Conservation (phyloP, 2,329 filamentous ascomycete genomes). For the Sporothrix pallida region DNA sequence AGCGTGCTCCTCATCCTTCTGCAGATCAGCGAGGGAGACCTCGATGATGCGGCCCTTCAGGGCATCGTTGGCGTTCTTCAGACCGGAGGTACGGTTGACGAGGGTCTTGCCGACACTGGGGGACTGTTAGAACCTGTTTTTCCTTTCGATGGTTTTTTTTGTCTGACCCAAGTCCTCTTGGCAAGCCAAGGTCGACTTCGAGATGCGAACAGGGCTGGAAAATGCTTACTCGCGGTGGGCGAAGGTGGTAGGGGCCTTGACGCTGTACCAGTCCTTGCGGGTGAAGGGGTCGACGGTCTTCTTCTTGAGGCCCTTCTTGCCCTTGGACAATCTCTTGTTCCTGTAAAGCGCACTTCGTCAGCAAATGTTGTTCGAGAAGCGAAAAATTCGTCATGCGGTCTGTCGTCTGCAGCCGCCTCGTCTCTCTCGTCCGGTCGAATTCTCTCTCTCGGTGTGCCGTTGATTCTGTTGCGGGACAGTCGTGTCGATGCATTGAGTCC, state of each 20-base stretch:
- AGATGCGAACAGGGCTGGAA: neutral
- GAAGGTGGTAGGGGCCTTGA: constrained; percentile 98
- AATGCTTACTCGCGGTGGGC: constrained; percentile 87
- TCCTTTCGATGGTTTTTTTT: neutral
- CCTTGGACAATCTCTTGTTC: constrained; percentile 99
- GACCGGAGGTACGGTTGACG: constrained; percentile 98
- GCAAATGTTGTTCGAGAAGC: constrained; percentile 2
- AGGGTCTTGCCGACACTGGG: constrained; percentile 98
- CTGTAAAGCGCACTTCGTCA: constrained; percentile 49
- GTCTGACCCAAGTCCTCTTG: neutral
- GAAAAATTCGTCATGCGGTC: neutral
- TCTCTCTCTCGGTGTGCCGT: neutral
- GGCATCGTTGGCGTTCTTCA: constrained; percentile 99
- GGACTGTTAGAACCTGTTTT: neutral
- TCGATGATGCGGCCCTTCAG: constrained; percentile 99
- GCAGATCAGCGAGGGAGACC: constrained; percentile 97
- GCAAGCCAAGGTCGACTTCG: neutral
- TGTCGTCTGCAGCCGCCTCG: neutral
- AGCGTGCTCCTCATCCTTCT: constrained; percentile 99
- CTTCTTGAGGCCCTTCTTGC: constrained; percentile 99
- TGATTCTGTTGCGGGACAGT: neutral
- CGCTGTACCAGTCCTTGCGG: constrained; percentile 98
- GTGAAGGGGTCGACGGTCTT: constrained; percentile 96
- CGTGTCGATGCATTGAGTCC: neutral
- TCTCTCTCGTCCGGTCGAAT: neutral